phyloP scores from a whole-genome alignment of 2,329 filamentous ascomycete species.

The Mycosphaerelloides madeirae region DNA sequence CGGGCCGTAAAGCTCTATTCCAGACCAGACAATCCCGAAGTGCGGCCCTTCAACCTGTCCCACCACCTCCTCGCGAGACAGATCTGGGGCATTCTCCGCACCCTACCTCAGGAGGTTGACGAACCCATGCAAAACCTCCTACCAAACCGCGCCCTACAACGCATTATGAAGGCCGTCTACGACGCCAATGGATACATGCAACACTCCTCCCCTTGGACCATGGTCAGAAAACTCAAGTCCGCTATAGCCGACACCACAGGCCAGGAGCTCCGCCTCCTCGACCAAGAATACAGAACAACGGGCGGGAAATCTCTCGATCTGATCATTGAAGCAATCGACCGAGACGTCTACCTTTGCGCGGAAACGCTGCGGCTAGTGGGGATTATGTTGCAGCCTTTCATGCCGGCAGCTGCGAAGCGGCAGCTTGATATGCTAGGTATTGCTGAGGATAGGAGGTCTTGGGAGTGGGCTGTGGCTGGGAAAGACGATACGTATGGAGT shows the following conservation, averaged over 20 bases:
- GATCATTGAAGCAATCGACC: conserved; percentile 45
- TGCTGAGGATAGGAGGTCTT: conserved; percentile 53
- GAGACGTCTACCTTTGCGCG: conserved; percentile 63
- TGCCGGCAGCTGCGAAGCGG: conserved; percentile 69
- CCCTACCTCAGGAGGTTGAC: conserved; percentile 42
- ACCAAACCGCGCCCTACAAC: conserved; percentile 60
- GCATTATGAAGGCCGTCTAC: conserved; percentile 59
- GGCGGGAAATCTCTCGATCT: conserved; percentile 23
- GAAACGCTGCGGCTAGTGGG: conserved; percentile 75
- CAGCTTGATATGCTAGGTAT: conserved; percentile 79
- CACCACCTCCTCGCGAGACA: background rate
- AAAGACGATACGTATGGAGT: conserved; percentile 67
- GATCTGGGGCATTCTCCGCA: conserved; percentile 11
- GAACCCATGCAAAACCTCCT: conserved; percentile 60
- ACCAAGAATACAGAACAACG: conserved; percentile 16
- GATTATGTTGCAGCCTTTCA: conserved; percentile 86
- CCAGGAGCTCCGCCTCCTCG: conserved; percentile 20
- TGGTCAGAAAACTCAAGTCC: conserved; percentile 37
- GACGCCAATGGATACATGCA: conserved; percentile 65
- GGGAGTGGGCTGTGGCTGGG: conserved; percentile 58
- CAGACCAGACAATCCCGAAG: conserved; percentile 6
- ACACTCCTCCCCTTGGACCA: conserved; percentile 63
- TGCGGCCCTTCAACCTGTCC: background rate
- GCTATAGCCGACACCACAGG: conserved; percentile 28
- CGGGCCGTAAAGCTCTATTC: conserved; percentile 29